phyloP scores from a whole-genome alignment of 345 rosid genomes.

The Eucalyptus polyanthemos region DNA sequence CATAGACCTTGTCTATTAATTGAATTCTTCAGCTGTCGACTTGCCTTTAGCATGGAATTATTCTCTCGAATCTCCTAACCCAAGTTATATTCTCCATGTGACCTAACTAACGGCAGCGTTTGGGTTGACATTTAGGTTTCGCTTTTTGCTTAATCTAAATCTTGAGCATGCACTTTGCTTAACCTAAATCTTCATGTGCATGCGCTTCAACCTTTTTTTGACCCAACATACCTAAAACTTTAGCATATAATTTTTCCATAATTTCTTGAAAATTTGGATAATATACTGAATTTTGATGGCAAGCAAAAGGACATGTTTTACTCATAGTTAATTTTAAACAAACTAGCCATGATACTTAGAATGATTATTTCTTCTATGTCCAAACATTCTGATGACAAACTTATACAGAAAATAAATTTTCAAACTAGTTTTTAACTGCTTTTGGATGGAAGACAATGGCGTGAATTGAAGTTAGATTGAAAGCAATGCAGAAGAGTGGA shows the following conservation, averaged over 20 bases:
- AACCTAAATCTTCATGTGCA: neutral
- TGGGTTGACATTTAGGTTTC: neutral
- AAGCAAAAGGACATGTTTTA: neutral
- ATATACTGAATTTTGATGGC: neutral
- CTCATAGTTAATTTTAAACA: neutral
- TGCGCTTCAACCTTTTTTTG: neutral
- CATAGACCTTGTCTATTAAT: neutral
- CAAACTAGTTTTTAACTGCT: neutral
- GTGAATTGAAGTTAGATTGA: neutral
- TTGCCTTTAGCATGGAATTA: neutral
- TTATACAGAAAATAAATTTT: neutral
- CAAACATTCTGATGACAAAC: neutral
- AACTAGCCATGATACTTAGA: neutral
- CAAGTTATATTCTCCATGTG: neutral
- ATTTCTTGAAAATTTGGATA: neutral
- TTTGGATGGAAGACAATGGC: neutral
- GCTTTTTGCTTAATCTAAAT: neutral
- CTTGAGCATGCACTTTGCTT: neutral
- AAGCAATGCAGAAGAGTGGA: neutral
- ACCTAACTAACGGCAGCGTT: neutral
- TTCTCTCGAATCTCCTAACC: neutral
- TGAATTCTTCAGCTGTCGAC: neutral
- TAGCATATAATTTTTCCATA: neutral
- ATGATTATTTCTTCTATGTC: neutral
- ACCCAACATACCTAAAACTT: neutral